Percentiles rank a stretch among this genome's conserved stretches.
Conservation (phyloP, 805 yeast genomes). For the Saturnispora serradocipensis region DNA sequence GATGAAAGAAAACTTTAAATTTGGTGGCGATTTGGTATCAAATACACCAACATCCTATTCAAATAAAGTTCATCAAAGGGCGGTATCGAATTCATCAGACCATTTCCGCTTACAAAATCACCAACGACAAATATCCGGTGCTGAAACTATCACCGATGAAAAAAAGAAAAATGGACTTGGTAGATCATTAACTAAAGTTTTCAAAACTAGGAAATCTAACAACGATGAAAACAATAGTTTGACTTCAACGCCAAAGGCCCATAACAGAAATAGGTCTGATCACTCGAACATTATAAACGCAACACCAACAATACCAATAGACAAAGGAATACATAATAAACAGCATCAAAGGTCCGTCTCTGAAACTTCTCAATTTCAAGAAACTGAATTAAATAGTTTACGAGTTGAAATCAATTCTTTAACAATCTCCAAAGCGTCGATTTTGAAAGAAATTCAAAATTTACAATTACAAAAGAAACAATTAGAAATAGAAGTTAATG, state of each 20-base stretch:
- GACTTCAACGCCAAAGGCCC: constrained; percentile 5
- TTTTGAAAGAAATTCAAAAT: constrained; percentile 43
- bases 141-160: constrained; percentile 37
- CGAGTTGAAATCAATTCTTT: constrained; percentile 35
- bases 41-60: neutral
- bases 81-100: neutral
- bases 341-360: constrained; percentile 39
- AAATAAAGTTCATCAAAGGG: neutral
- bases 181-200: constrained; percentile 20
- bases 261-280: constrained; percentile 22
- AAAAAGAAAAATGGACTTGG: constrained; percentile 14
- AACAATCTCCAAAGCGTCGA: constrained; percentile 31
- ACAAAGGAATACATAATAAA: constrained; percentile 11
- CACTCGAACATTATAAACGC: constrained; percentile 26
- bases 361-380: constrained; percentile 34
- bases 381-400: constrained; percentile 30
- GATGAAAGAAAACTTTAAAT: neutral
- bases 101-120: neutral
- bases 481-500: constrained; percentile 37
- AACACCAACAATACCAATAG: constrained; percentile 37
- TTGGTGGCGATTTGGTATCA: constrained; percentile 4
- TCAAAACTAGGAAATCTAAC: constrained; percentile 22
- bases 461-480: constrained; percentile 39
- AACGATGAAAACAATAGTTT: constrained; percentile 10
- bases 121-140: constrained; percentile 28